These are phyloP conservation scores for Picea sitchensis DNA, from an alignment of 75 land plant species.

Conservation along the genomic window DNA sequence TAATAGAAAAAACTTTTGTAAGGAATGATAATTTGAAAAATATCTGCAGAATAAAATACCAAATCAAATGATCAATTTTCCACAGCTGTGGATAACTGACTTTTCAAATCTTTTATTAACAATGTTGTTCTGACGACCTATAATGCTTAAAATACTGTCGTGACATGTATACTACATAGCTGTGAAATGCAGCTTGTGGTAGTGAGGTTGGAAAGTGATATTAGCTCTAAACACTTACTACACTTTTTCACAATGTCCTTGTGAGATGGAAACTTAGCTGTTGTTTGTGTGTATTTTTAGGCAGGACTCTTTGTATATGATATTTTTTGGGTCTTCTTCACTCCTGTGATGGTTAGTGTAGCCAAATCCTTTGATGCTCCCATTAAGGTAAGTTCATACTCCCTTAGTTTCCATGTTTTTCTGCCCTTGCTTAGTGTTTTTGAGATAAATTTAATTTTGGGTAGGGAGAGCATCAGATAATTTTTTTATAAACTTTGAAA, in stretches of 20 bases:
- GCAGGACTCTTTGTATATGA: constrained; percentile 95
- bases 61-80: background rate
- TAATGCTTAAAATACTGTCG: background rate
- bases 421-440: background rate
- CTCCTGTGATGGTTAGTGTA: constrained; percentile 99
- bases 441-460: constrained; percentile 4
- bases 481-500: background rate
- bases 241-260: background rate
- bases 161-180: background rate
- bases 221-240: background rate
- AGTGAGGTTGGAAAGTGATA: background rate
- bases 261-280: background rate
- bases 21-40: background rate
- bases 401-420: background rate
- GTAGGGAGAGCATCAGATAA: too few relatives aligned
- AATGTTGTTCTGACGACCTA: background rate
- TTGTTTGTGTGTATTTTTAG: constrained; percentile 31
- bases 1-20: background rate
- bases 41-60: background rate
- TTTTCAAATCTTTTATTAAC: background rate
- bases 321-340: constrained; percentile 99
- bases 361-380: constrained; percentile 99
- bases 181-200: background rate
- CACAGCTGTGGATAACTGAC: background rate
- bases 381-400: constrained; percentile 70